phyloP scores from a whole-genome alignment of 2,329 filamentous ascomycete genomes.

The Fusarium sp. region DNA sequence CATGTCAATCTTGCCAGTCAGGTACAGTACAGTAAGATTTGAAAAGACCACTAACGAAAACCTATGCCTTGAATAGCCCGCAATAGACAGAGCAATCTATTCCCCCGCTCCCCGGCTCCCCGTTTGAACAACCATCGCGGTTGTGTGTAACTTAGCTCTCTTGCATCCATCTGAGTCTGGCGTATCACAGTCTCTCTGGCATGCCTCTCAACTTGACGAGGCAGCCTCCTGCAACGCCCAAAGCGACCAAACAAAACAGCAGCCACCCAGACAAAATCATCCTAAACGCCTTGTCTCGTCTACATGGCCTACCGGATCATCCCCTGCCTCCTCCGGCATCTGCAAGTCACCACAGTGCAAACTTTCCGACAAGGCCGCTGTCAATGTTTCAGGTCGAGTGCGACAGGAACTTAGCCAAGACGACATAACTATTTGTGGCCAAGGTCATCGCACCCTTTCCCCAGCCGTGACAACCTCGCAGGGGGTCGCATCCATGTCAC shows the following conservation, averaged over 20 bases:
- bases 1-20: constrained; percentile 5
- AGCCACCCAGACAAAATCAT: constrained; percentile 15
- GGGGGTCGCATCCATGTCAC: constrained; percentile 19
- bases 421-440: constrained; percentile 6
- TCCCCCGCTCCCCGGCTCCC: constrained; percentile 21
- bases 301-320: constrained; percentile 19
- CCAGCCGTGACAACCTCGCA: constrained; percentile 13
- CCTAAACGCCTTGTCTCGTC: constrained; percentile 23
- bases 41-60: background rate
- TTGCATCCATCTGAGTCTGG: constrained; percentile 6
- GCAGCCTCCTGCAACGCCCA: constrained; percentile 3
- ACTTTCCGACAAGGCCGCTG: constrained; percentile 16
- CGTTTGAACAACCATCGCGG: constrained; percentile 10
- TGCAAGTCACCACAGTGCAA: constrained; percentile 15
- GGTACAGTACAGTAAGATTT: background rate
- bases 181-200: constrained; percentile 7
- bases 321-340: constrained; percentile 24
- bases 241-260: constrained; percentile 5
- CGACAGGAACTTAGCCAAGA: constrained; percentile 3
- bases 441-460: constrained; percentile 13
- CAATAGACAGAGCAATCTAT: constrained; percentile 3
- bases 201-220: constrained; percentile 9
- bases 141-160: constrained; percentile 14
- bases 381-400: background rate
- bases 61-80: constrained; percentile 2